These are phyloP conservation scores for Leptographium radiaticola DNA, from an alignment of 2,329 filamentous ascomycete species.

Conservation along the genomic window DNA sequence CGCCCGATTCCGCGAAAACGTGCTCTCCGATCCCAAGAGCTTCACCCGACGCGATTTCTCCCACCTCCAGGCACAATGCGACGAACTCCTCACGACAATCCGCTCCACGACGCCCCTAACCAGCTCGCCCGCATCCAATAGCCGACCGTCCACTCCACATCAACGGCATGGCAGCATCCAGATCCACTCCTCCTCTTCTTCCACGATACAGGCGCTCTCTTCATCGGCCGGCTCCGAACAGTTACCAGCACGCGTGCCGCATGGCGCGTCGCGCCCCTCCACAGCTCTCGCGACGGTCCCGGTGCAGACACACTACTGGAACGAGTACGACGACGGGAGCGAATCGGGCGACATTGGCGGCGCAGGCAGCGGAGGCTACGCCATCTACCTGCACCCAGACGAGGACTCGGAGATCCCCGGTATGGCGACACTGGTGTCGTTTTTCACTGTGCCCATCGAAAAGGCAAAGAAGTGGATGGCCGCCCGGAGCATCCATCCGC, in stretches of 20 bases:
- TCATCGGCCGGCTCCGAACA: conserved; percentile 9
- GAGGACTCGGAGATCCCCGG: conserved; percentile 48
- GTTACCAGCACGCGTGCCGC: neutral
- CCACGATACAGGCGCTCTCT: conserved; percentile 10
- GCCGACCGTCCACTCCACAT: neutral
- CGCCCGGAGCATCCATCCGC: neutral
- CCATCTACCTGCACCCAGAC: conserved; percentile 63
- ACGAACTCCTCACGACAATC: conserved; percentile 34
- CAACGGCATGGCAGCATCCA: conserved; percentile 7
- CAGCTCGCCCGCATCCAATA: conserved; percentile 16
- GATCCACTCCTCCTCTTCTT: conserved; percentile 12
- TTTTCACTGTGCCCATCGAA: conserved; percentile 35
- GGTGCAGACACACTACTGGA: conserved; percentile 53
- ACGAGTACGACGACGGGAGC: conserved; percentile 75
- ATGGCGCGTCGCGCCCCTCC: neutral
- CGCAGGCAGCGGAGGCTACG: conserved; percentile 48
- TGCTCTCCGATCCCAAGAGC: conserved; percentile 54
- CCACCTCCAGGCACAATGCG: conserved; percentile 35
- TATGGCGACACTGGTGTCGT: conserved; percentile 42
- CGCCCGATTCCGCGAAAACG: conserved; percentile 50
- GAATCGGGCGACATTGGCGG: conserved; percentile 44
- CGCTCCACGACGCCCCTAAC: conserved; percentile 29
- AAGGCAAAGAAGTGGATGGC: conserved; percentile 40
- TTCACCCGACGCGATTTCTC: conserved; percentile 57
- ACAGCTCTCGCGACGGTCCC: conserved; percentile 3